phyloP scores from a whole-genome alignment of 805 yeast genomes.

The Ascoidea tarda region DNA sequence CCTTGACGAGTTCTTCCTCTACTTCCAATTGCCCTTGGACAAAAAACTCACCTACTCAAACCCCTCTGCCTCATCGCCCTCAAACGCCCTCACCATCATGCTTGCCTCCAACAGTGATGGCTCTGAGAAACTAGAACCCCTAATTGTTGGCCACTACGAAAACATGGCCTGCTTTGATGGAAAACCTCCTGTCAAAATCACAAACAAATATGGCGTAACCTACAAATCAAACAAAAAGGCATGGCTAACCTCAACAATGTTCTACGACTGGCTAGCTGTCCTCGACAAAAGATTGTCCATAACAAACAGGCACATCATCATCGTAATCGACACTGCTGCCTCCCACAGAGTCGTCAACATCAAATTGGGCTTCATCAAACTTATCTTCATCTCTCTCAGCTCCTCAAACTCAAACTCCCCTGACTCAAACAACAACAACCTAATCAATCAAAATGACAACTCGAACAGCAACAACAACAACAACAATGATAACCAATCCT shows the following conservation, averaged over 20 bases:
- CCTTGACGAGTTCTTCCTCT: slow-evolving; percentile 44
- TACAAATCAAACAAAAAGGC: slow-evolving; percentile 48
- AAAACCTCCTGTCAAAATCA: slow-evolving; percentile 26
- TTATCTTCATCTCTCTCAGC: slow-evolving; percentile 5
- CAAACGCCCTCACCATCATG: slow-evolving; percentile 37
- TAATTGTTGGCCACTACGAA: slow-evolving; percentile 46
- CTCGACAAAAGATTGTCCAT: slow-evolving; percentile 42
- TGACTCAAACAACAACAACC: slow-evolving; percentile 12
- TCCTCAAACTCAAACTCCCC: slow-evolving; percentile 15
- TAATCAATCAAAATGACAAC: not conserved
- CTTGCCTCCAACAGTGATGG: slow-evolving; percentile 51
- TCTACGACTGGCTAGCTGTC: slow-evolving; percentile 46
- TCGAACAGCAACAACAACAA: too few relatives aligned
- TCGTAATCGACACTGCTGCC: slow-evolving; percentile 46
- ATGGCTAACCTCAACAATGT: slow-evolving; percentile 49
- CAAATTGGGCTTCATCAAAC: slow-evolving; percentile 22
- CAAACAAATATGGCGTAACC: slow-evolving; percentile 34
- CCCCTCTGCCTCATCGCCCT: slow-evolving; percentile 2
- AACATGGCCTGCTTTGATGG: slow-evolving; percentile 27
- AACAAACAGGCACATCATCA: slow-evolving; percentile 34
- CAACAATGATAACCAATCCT: not conserved
- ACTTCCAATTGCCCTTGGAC: slow-evolving; percentile 46
- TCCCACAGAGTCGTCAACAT: slow-evolving; percentile 45
- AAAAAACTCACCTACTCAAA: slow-evolving; percentile 28
- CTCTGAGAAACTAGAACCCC: slow-evolving; percentile 43